These are phyloP conservation scores for Diplodia intermedia DNA, from an alignment of 2,329 filamentous ascomycete genomes.

Conservation along the genomic window DNA sequence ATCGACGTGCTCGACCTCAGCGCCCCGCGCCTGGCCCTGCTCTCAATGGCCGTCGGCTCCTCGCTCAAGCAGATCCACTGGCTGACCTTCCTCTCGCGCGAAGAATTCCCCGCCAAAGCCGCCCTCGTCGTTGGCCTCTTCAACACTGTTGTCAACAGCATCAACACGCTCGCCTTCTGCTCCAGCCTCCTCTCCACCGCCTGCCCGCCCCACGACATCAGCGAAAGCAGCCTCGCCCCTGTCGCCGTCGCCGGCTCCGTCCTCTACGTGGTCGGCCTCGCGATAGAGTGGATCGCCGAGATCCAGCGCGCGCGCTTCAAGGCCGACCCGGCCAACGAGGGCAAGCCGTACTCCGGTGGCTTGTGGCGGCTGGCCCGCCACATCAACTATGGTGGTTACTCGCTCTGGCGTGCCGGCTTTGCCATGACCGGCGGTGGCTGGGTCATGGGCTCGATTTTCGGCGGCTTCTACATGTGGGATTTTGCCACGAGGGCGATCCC, in stretches of 20 bases:
- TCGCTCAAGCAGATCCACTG: slow-evolving; percentile 65
- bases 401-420: slow-evolving; percentile 59
- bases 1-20: slow-evolving; percentile 58
- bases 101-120: slow-evolving; percentile 56
- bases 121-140: slow-evolving; percentile 57
- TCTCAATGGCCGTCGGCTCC: slow-evolving; percentile 61
- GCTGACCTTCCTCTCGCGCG: slow-evolving; percentile 55
- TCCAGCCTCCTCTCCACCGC: slow-evolving; percentile 57
- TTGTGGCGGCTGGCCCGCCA: slow-evolving; percentile 59
- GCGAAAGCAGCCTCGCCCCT: slow-evolving; percentile 47
- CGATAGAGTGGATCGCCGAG: slow-evolving; percentile 63
- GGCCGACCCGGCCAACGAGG: slow-evolving; percentile 58
- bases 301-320: slow-evolving; percentile 63
- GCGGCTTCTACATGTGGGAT: slow-evolving; percentile 53
- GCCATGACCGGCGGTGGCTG: slow-evolving; percentile 58
- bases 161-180: slow-evolving; percentile 63
- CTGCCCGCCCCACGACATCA: slow-evolving; percentile 41
- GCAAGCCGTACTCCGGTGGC: slow-evolving; percentile 59
- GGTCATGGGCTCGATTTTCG: slow-evolving; percentile 51
- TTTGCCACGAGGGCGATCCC: slow-evolving; percentile 56
- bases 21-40: slow-evolving; percentile 58
- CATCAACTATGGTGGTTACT: slow-evolving; percentile 63
- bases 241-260: slow-evolving; percentile 55
- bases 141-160: slow-evolving; percentile 63
- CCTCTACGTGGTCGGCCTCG: slow-evolving; percentile 60